phyloP scores from a whole-genome alignment of 179 eudicot genomes.

The Vitellaria paradoxa region DNA sequence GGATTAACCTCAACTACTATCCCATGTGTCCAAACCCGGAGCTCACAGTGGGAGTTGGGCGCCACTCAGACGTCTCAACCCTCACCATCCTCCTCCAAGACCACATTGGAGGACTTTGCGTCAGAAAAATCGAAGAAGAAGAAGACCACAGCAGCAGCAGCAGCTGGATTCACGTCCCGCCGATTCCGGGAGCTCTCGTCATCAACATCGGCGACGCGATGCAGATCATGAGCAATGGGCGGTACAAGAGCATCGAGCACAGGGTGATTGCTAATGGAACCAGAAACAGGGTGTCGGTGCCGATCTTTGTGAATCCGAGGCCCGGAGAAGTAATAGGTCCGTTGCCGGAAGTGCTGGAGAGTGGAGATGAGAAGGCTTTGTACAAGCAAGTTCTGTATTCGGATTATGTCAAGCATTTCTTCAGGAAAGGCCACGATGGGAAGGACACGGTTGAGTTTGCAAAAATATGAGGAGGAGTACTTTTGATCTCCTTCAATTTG shows the following conservation, averaged over 20 bases:
- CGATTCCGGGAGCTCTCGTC: slow-evolving; percentile 20
- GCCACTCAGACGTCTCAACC: slow-evolving; percentile 29
- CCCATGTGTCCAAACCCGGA: slow-evolving; percentile 38
- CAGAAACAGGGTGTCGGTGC: slow-evolving; percentile 24
- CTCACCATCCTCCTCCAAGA: slow-evolving; percentile 32
- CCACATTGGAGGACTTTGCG: slow-evolving; percentile 29
- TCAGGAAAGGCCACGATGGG: slow-evolving; percentile 27
- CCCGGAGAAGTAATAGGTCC: slow-evolving; percentile 18
- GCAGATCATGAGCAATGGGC: slow-evolving; percentile 29
- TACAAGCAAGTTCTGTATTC: slow-evolving; percentile 23
- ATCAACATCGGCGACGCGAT: slow-evolving; percentile 31
- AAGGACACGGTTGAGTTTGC: slow-evolving; percentile 25
- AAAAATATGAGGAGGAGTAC: slow-evolving; percentile 17
- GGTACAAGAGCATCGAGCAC: slow-evolving; percentile 32
- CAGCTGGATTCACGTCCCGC: slow-evolving; percentile 22
- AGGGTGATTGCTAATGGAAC: slow-evolving; percentile 21
- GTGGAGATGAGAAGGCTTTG: slow-evolving; percentile 20
- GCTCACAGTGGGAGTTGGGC: slow-evolving; percentile 29
- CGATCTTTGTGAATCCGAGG: slow-evolving; percentile 26
- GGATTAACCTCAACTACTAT: slow-evolving; percentile 20
- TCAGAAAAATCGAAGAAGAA: slow-evolving; percentile 9
- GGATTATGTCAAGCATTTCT: slow-evolving; percentile 29
- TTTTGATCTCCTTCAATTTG: too few species aligned
- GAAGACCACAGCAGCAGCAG: too few species aligned
- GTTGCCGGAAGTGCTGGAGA: slow-evolving; percentile 16